phyloP scores from a whole-genome alignment of 345 rosid genomes.

The Linum tenue region DNA sequence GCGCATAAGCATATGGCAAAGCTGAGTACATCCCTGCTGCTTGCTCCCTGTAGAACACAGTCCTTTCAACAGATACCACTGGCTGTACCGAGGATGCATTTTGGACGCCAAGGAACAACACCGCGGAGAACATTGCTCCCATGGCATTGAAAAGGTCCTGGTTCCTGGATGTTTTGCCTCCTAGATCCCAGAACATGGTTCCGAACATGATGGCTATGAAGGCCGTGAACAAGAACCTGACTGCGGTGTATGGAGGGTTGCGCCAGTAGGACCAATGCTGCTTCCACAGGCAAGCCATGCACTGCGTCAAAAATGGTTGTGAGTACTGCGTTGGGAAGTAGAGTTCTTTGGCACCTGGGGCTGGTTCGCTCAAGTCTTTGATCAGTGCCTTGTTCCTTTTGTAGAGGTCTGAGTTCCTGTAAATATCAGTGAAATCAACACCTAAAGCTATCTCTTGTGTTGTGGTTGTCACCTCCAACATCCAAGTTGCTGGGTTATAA shows the following conservation, averaged over 20 bases:
- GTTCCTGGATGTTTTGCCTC: not conserved
- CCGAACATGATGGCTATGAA: conserved; percentile 1
- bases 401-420: conserved; percentile 2
- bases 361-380: not conserved
- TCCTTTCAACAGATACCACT: conserved; percentile 1
- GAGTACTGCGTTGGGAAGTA: conserved; percentile 1
- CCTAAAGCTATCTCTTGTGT: not conserved
- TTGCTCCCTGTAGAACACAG: conserved; percentile 1
- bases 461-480: conserved; percentile 1
- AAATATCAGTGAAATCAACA: conserved; percentile 1
- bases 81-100: conserved; percentile 4
- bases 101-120: not conserved
- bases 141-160: conserved; percentile 1
- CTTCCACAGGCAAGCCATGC: conserved; percentile 4
- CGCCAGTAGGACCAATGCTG: conserved; percentile 5
- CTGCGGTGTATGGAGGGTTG: conserved; percentile 1
- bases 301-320: not conserved
- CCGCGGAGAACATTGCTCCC: conserved; percentile 1
- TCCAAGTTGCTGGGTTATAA: conserved; percentile 1
- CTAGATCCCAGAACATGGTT: conserved; percentile 1
- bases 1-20: not conserved
- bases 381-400: conserved; percentile 2
- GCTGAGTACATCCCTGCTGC: conserved; percentile 2
- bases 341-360: not conserved
- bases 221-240: not conserved